Percentiles rank a stretch among this genome's conserved stretches.
phyloP scores from a whole-genome alignment of 345 rosid species.

The Geranium brycei region DNA sequence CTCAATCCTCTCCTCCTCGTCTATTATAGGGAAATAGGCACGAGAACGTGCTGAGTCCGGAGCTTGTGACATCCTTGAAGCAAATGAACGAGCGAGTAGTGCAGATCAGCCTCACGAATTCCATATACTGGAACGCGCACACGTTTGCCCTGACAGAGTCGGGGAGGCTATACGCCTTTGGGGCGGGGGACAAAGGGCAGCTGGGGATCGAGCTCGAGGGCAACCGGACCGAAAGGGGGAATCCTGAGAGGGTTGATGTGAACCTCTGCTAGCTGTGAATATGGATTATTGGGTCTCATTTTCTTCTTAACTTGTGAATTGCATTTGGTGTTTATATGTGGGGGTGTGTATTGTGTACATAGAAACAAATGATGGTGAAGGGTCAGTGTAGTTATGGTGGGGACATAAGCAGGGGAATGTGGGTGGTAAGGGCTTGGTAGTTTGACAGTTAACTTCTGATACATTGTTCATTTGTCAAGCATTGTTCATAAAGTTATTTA shows the following conservation, averaged over 20 bases:
- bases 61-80: conserved; percentile 58
- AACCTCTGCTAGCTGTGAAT: conserved; percentile 41
- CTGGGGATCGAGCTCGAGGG: conserved; percentile 61
- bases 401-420: conserved; percentile 9
- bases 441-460: conserved; percentile 24
- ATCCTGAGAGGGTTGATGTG: conserved; percentile 55
- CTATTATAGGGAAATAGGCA: conserved; percentile 49
- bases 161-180: conserved; percentile 74
- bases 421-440: conserved; percentile 16
- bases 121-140: conserved; percentile 73
- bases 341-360: conserved; percentile 35
- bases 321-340: conserved; percentile 30
- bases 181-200: conserved; percentile 93
- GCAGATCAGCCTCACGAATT: conserved; percentile 83
- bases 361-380: conserved; percentile 33
- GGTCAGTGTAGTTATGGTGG: conserved; percentile 20
- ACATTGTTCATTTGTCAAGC: conserved; percentile 13
- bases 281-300: not conserved
- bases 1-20: no score
- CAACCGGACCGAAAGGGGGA: conserved; percentile 61
- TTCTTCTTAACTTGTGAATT: conserved; percentile 5
- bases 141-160: conserved; percentile 81
- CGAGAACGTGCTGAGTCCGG: conserved; percentile 53
- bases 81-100: conserved; percentile 60
- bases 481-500: conserved; percentile 18